Conservation (phyloP, 2,329 filamentous ascomycete species). For the Aspergillus calidoustus region DNA sequence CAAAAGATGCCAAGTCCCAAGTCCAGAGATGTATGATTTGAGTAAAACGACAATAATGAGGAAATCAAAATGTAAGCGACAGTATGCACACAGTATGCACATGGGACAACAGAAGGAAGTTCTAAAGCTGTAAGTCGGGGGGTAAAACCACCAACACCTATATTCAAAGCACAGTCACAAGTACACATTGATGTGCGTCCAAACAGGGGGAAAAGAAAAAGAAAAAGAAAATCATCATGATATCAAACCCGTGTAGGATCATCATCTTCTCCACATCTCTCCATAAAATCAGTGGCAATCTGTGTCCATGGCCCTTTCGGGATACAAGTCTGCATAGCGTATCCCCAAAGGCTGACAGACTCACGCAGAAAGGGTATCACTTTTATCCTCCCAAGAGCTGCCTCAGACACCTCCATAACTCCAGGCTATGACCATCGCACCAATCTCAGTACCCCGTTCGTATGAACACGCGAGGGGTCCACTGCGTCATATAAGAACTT, state of each 20-base stretch:
- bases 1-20: neutral
- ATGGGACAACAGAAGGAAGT: constrained; percentile 26
- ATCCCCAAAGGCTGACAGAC: constrained; percentile 46
- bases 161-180: constrained; percentile 32
- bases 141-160: constrained; percentile 33
- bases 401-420: constrained; percentile 46
- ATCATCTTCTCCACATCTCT: constrained; percentile 28
- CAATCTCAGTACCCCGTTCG: constrained; percentile 26
- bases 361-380: constrained; percentile 50
- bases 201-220: constrained; percentile 30
- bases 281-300: constrained; percentile 33
- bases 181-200: constrained; percentile 27
- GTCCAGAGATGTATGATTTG: constrained; percentile 24
- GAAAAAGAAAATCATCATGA: constrained; percentile 33
- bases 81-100: constrained; percentile 12
- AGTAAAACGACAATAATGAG: constrained; percentile 13
- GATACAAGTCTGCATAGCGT: constrained; percentile 44
- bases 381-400: constrained; percentile 46
- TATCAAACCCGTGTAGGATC: constrained; percentile 36
- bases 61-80: constrained; percentile 16
- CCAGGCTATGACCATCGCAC: constrained; percentile 40
- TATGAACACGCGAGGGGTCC: constrained; percentile 38
- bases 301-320: constrained; percentile 35
- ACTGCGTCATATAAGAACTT: constrained; percentile 32
- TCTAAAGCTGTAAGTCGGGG: constrained; percentile 41